A percentile compares a stretch with the other conserved stretches of the same genome.
Conservation (phyloP, 2,329 filamentous ascomycete species). For the Mycocentrospora acerina region DNA sequence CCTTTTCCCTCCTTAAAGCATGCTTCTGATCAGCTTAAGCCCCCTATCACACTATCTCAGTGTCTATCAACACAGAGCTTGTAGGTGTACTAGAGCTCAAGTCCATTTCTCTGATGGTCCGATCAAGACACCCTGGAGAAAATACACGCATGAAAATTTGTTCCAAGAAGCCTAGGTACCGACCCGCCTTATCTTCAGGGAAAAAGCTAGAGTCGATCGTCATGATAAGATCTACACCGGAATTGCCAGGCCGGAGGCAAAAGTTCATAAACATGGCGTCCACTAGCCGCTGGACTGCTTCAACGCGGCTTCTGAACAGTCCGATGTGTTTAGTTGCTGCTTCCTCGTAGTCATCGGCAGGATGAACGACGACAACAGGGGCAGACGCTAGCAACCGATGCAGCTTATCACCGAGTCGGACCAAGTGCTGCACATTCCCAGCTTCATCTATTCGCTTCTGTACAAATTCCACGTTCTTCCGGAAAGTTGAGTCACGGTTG, state of each 20-base stretch:
- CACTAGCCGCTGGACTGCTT: slow-evolving; percentile 1
- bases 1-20: no score
- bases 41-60: no score
- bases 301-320: slow-evolving; percentile 3
- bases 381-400: not conserved
- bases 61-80: slow-evolving; percentile 1
- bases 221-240: slow-evolving; percentile 2
- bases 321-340: not conserved
- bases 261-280: slow-evolving; percentile 3
- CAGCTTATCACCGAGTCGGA: not conserved
- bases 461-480: not conserved
- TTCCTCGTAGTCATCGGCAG: slow-evolving; percentile 2
- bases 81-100: slow-evolving; percentile 1
- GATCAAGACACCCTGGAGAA: not conserved
- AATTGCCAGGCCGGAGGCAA: slow-evolving; percentile 2
- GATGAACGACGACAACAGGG: slow-evolving; percentile 1
- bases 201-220: slow-evolving; percentile 1
- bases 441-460: not conserved
- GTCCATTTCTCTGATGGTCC: not conserved
- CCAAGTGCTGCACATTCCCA: not conserved
- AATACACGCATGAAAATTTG: not conserved
- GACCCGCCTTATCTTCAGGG: not conserved
- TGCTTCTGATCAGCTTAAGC: no score
- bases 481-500: not conserved
- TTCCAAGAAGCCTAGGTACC: slow-evolving; percentile 1